Conservation (phyloP, 2,329 filamentous ascomycete species). For the Nothopassalora personata region DNA sequence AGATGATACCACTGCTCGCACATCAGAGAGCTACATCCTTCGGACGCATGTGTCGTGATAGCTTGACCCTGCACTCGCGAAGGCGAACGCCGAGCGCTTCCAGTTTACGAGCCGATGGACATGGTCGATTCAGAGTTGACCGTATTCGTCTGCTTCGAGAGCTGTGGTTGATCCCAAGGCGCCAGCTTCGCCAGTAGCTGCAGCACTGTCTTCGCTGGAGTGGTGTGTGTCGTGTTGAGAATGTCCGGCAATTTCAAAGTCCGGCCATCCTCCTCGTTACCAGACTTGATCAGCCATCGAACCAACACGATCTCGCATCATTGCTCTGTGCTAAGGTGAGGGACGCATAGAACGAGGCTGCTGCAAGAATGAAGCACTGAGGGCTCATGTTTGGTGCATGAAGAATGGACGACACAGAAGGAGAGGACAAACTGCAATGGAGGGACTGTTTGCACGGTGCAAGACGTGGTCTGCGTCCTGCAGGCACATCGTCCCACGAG, state of each 20-base stretch:
- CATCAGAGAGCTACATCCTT: too few relatives aligned
- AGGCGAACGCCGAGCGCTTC: neutral
- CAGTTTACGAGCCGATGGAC: neutral
- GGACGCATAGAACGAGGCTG: neutral
- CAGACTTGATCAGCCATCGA: slow-evolving; percentile 11
- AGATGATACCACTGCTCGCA: too few relatives aligned
- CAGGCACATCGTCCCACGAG: too few relatives aligned
- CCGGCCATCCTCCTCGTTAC: slow-evolving; percentile 5
- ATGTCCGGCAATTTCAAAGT: slow-evolving; percentile 1
- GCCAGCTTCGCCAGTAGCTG: slow-evolving; percentile 7
- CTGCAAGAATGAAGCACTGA: neutral
- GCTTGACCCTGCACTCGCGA: neutral
- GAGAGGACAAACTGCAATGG: too few relatives aligned
- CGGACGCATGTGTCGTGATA: too few relatives aligned
- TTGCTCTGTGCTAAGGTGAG: neutral
- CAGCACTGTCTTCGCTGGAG: slow-evolving; percentile 5
- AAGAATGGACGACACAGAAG: too few relatives aligned
- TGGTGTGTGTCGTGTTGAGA: neutral
- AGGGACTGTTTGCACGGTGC: too few relatives aligned
- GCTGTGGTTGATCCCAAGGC: slow-evolving; percentile 6
- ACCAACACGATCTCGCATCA: slow-evolving; percentile 11
- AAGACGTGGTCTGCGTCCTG: too few relatives aligned
- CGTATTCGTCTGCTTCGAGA: neutral
- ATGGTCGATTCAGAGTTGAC: neutral
- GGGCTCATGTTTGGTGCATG: neutral